Evolutionary conservation across 352 stramenopile genomes (phyloP).

Genomic region (Phytophthora citrophthora): DNA sequence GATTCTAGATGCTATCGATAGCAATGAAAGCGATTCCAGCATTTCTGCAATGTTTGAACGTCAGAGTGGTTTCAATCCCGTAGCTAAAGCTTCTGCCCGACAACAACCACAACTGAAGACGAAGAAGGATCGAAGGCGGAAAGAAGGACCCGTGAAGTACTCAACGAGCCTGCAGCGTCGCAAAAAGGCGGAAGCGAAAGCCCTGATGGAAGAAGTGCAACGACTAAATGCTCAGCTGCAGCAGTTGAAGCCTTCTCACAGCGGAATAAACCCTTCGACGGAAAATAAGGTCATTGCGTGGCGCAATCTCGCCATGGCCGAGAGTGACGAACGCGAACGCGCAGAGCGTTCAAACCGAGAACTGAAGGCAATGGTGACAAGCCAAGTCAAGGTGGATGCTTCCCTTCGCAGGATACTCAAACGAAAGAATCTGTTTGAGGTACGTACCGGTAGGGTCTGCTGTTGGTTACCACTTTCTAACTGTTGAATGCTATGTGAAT

Average conservation of each 20-base stretch:
- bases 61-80: not conserved
- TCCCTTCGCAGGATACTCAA: conserved; percentile 18
- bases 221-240: conserved; percentile 16
- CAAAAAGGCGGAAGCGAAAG: conserved; percentile 27
- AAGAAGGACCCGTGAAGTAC: conserved; percentile 27
- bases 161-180: conserved; percentile 27
- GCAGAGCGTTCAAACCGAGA: conserved; percentile 27
- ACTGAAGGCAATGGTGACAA: conserved; percentile 31
- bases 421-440: conserved; percentile 15
- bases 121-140: conserved; percentile 25
- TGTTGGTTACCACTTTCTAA: not conserved
- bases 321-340: conserved; percentile 25
- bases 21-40: conserved; percentile 21
- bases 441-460: not conserved
- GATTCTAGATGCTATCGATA: conserved; percentile 18
- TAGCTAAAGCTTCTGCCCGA: not conserved
- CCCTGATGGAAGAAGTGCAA: conserved; percentile 14
- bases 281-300: not conserved
- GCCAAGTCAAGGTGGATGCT: conserved; percentile 21
- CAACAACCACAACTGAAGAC: conserved; percentile 5
- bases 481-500: not conserved
- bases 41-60: conserved; percentile 3
- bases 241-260: conserved; percentile 9
- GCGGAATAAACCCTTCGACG: not conserved
- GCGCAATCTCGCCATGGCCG: conserved; percentile 17